Evolutionary conservation across 2,329 filamentous ascomycete species (phyloP).

Genomic region (Plenodomus lindquistii): DNA sequence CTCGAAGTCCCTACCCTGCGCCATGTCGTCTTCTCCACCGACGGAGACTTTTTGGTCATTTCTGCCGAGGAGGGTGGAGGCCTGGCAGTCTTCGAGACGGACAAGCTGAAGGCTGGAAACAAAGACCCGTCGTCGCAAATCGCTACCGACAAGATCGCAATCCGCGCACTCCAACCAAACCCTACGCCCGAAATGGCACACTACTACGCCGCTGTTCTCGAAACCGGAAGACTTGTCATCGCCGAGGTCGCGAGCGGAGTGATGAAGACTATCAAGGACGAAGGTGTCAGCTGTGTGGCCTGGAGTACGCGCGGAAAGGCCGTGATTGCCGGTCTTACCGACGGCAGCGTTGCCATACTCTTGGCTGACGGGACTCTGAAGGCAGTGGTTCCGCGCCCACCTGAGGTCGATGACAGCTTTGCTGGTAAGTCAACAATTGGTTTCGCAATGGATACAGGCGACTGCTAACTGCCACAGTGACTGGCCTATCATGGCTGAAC

Average conservation of each 20-base stretch:
- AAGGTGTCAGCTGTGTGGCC: slow-evolving; percentile 77
- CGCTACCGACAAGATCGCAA: slow-evolving; percentile 70
- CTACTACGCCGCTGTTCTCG: slow-evolving; percentile 79
- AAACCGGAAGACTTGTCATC: slow-evolving; percentile 79
- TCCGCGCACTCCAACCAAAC: slow-evolving; percentile 79
- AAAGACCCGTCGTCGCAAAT: slow-evolving; percentile 72
- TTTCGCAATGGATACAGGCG: slow-evolving; percentile 5
- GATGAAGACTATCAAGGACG: slow-evolving; percentile 61
- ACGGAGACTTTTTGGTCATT: slow-evolving; percentile 81
- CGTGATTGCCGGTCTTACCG: slow-evolving; percentile 78
- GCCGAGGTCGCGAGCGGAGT: slow-evolving; percentile 72
- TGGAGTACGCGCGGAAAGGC: slow-evolving; percentile 97
- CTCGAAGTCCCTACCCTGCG: slow-evolving; percentile 78
- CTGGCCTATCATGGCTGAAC: slow-evolving; percentile 84
- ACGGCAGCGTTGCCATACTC: slow-evolving; percentile 83
- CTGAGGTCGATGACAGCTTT: slow-evolving; percentile 64
- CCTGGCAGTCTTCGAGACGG: slow-evolving; percentile 76
- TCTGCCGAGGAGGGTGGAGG: slow-evolving; percentile 81
- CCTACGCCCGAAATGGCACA: slow-evolving; percentile 73
- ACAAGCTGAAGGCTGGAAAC: slow-evolving; percentile 66
- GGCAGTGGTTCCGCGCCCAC: slow-evolving; percentile 77
- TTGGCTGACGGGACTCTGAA: slow-evolving; percentile 78
- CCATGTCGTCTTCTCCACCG: slow-evolving; percentile 88
- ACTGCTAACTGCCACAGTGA: slow-evolving; percentile 56
- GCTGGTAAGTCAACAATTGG: slow-evolving; percentile 61